Conservation (phyloP, 805 yeast species). For the Nematodospora valgi region DNA sequence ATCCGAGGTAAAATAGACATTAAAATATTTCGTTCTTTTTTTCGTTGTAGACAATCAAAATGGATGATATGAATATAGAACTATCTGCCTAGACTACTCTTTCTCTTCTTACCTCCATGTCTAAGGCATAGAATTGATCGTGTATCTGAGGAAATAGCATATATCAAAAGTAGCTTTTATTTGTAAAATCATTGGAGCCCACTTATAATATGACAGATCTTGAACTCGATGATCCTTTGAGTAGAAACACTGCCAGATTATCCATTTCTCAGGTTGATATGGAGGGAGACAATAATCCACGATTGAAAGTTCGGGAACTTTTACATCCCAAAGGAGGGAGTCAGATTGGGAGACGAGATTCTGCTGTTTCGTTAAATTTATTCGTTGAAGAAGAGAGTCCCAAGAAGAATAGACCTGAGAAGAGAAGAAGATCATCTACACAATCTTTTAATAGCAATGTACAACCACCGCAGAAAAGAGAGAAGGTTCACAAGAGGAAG, state of each 20-base stretch:
- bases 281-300: conserved; percentile 13
- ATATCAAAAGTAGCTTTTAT: not conserved
- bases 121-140: too few relatives aligned
- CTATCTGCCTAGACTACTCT: too few relatives aligned
- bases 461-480: conserved; percentile 12
- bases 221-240: conserved; percentile 16
- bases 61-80: not conserved
- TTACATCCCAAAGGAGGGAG: conserved; percentile 6
- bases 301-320: conserved; percentile 16
- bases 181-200: too few relatives aligned
- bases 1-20: too few relatives aligned
- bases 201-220: conserved; percentile 3
- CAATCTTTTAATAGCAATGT: conserved; percentile 18
- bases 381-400: conserved; percentile 14
- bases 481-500: conserved; percentile 27
- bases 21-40: too few relatives aligned
- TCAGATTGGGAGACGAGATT: conserved; percentile 16
- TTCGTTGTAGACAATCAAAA: too few relatives aligned
- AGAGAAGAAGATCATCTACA: conserved; percentile 40
- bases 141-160: too few relatives aligned
- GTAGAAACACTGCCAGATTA: conserved; percentile 24
- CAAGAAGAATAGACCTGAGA: conserved; percentile 8
- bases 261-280: conserved; percentile 22
- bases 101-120: too few relatives aligned
- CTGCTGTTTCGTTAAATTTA: conserved; percentile 22